These are phyloP conservation scores for Pseudonitzschia multiseries DNA, from an alignment of 108 stramenopile species.

Conservation along the genomic window DNA sequence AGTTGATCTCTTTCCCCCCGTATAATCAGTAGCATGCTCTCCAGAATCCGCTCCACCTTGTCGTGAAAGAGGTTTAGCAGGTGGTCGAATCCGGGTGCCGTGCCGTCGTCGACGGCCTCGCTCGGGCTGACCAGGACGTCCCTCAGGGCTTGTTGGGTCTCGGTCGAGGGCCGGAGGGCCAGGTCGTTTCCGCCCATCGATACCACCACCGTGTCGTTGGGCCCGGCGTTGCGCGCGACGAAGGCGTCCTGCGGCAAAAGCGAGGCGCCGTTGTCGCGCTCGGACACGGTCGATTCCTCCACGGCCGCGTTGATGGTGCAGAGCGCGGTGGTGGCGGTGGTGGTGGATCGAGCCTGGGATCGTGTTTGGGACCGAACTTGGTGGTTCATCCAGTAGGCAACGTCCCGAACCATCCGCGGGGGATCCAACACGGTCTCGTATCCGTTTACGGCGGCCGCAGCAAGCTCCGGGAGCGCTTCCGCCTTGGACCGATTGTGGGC, in stretches of 20 bases:
- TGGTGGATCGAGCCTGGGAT: conserved; percentile 25
- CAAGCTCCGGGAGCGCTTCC: too few species aligned
- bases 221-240: conserved; percentile 62
- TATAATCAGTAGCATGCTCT: too few species aligned
- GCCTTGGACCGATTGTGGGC: too few species aligned
- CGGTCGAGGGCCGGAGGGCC: conserved; percentile 67
- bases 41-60: too few species aligned
- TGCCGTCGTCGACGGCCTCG: too few species aligned
- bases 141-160: conserved; percentile 33
- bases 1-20: too few species aligned
- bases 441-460: too few species aligned
- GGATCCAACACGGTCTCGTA: conserved; percentile 53
- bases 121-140: too few species aligned
- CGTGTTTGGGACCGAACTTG: neutral
- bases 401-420: conserved; percentile 55
- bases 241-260: conserved; percentile 72
- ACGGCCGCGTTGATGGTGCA: conserved; percentile 68
- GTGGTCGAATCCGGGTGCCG: too few species aligned
- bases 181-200: conserved; percentile 87
- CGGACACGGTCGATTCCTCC: conserved; percentile 63
- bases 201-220: conserved; percentile 70
- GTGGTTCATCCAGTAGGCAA: conserved; percentile 77
- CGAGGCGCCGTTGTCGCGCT: conserved; percentile 41
- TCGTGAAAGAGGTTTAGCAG: too few species aligned
- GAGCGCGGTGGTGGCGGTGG: too few species aligned